phyloP scores from a whole-genome alignment of 768 basidiomycete species.

The Suillus hirtellus region DNA sequence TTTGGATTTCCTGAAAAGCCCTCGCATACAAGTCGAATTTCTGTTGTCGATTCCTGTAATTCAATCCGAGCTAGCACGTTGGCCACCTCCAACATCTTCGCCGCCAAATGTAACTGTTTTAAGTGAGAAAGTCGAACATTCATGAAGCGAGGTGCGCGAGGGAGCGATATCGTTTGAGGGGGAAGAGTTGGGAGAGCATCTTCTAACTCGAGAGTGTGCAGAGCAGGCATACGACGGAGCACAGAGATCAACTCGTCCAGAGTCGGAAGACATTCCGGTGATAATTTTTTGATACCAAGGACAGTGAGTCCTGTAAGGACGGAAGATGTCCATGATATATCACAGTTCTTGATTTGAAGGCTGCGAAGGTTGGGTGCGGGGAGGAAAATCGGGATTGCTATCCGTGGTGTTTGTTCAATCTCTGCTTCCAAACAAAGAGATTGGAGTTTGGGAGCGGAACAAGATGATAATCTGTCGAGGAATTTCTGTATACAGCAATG shows the following conservation, averaged over 20 bases:
- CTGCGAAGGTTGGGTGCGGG: conserved; percentile 34
- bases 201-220: conserved; percentile 37
- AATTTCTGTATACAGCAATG: conserved; percentile 26
- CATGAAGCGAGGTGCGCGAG: not conserved
- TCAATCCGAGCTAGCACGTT: not conserved
- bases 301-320: conserved; percentile 37
- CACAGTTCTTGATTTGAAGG: conserved; percentile 37
- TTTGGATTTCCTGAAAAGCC: not conserved
- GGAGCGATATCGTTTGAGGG: not conserved
- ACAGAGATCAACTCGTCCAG: conserved; percentile 32
- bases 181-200: conserved; percentile 31
- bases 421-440: conserved; percentile 29
- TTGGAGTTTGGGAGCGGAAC: conserved; percentile 34
- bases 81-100: not conserved
- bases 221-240: conserved; percentile 35
- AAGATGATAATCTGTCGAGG: conserved; percentile 22
- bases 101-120: not conserved
- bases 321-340: conserved; percentile 37
- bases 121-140: conserved; percentile 4
- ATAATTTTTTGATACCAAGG: conserved; percentile 36
- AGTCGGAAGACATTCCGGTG: conserved; percentile 28
- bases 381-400: conserved; percentile 9
- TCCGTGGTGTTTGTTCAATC: conserved; percentile 3
- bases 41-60: not conserved
- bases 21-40: not conserved